These are phyloP conservation scores for Luzula sylvatica DNA, from an alignment of 176 grass and related monocot species.

Conservation along the genomic window DNA sequence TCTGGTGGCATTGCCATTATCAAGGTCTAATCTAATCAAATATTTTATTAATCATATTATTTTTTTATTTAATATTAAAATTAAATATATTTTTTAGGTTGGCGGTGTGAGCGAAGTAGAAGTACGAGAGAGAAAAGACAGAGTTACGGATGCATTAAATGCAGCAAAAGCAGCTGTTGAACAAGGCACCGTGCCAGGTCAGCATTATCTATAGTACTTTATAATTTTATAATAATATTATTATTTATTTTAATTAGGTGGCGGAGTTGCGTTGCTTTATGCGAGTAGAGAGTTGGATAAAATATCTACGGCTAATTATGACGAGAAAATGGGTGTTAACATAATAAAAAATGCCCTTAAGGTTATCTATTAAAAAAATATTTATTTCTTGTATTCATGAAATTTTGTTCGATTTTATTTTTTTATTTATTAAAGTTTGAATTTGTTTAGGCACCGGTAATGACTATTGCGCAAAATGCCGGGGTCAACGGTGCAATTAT, in stretches of 20 bases:
- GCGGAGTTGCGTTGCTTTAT: constrained; percentile 83
- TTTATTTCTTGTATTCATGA: constrained; percentile 1
- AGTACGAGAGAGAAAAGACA: constrained; percentile 95
- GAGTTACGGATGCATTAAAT: constrained; percentile 91
- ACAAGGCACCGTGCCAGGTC: constrained; percentile 90
- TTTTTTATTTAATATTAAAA: constrained; percentile 7
- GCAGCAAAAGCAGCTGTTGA: constrained; percentile 70
- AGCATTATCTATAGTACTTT: constrained; percentile 4
- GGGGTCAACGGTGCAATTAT: constrained; percentile 66
- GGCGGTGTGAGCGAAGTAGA: constrained; percentile 85
- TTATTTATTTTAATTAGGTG: constrained; percentile 35
- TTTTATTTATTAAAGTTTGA: constrained; percentile 3
- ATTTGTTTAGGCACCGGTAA: constrained; percentile 51
- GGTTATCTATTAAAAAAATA: constrained; percentile 26
- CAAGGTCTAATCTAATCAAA: constrained; percentile 52
- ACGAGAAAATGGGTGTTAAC: constrained; percentile 80
- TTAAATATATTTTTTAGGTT: constrained; percentile 38
- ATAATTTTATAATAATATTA: not conserved
- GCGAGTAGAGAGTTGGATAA: constrained; percentile 63
- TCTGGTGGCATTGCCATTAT: constrained; percentile 86
- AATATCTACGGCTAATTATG: constrained; percentile 51
- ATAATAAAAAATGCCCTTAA: constrained; percentile 96
- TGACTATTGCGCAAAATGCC: constrained; percentile 76
- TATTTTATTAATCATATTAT: not conserved
- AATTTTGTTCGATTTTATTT: not conserved